Conservation (phyloP, 2,329 filamentous ascomycete genomes). For the Nemania sp. region DNA sequence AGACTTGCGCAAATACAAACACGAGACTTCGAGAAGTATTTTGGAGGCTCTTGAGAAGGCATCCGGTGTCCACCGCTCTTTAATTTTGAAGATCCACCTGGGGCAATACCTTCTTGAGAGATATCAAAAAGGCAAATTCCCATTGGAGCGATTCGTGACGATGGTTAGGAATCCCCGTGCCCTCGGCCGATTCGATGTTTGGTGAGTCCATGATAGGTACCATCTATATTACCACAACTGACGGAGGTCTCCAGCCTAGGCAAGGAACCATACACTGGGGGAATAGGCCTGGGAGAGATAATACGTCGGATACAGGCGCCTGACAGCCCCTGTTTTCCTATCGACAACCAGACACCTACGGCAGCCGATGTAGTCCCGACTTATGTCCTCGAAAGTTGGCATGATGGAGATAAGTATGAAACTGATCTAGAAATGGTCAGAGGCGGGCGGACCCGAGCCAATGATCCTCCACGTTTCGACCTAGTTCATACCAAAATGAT, state of each 20-base stretch:
- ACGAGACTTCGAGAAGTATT: conserved; percentile 20
- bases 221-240: not conserved
- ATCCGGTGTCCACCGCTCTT: conserved; percentile 22
- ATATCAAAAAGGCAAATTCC: conserved; percentile 23
- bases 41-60: conserved; percentile 26
- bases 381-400: conserved; percentile 31
- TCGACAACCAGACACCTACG: conserved; percentile 21
- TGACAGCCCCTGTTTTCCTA: conserved; percentile 27
- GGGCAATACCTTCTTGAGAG: conserved; percentile 27
- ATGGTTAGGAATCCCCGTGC: conserved; percentile 32
- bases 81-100: conserved; percentile 26
- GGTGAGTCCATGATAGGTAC: conserved; percentile 19
- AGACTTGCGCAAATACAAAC: conserved; percentile 14
- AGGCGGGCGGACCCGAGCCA: not conserved
- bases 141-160: conserved; percentile 26
- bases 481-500: conserved; percentile 20
- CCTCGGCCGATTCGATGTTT: conserved; percentile 24
- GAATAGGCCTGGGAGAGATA: conserved; percentile 9
- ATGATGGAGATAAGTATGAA: conserved; percentile 25
- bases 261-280: not conserved
- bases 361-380: conserved; percentile 28
- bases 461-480: conserved; percentile 5
- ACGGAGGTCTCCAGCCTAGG: conserved; percentile 29
- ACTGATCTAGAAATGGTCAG: conserved; percentile 20
- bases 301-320: conserved; percentile 25